Conservation (phyloP, 2,329 filamentous ascomycete species). For the Microascus cirrosus region DNA sequence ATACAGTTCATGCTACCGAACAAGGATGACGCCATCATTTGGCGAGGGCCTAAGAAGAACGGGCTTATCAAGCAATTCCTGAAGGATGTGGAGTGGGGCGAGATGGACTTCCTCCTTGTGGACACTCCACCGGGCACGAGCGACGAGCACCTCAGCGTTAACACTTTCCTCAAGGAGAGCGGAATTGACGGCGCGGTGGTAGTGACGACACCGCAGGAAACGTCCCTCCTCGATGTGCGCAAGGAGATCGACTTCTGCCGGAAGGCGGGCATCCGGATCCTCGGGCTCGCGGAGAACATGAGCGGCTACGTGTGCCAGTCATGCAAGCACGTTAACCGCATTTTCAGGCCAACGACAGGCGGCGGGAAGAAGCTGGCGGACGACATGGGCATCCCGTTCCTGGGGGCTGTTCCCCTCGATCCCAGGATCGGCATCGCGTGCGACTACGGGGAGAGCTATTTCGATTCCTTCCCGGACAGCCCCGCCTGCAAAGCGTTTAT, state of each 20-base stretch:
- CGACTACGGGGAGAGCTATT: slow-evolving; percentile 95
- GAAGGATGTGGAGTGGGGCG: slow-evolving; percentile 96
- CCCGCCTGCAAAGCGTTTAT: slow-evolving; percentile 77
- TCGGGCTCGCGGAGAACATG: slow-evolving; percentile 97
- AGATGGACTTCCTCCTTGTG: slow-evolving; percentile 83
- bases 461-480: slow-evolving; percentile 87
- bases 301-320: slow-evolving; percentile 91
- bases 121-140: slow-evolving; percentile 93
- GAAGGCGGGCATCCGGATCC: slow-evolving; percentile 79
- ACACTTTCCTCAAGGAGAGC: slow-evolving; percentile 79
- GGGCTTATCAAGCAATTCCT: slow-evolving; percentile 96
- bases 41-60: slow-evolving; percentile 97
- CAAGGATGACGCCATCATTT: slow-evolving; percentile 90
- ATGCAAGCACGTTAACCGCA: slow-evolving; percentile 71
- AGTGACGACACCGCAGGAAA: slow-evolving; percentile 91
- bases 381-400: slow-evolving; percentile 79
- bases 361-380: slow-evolving; percentile 70
- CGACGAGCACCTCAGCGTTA: slow-evolving; percentile 92
- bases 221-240: slow-evolving; percentile 79
- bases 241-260: slow-evolving; percentile 97
- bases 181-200: slow-evolving; percentile 90
- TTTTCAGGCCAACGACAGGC: slow-evolving; percentile 86
- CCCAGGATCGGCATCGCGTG: slow-evolving; percentile 92
- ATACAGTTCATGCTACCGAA: slow-evolving; percentile 97
- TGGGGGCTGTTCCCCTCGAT: slow-evolving; percentile 84